phyloP scores from a whole-genome alignment of 2,329 filamentous ascomycete genomes.

The Venturiaceae sp. region DNA sequence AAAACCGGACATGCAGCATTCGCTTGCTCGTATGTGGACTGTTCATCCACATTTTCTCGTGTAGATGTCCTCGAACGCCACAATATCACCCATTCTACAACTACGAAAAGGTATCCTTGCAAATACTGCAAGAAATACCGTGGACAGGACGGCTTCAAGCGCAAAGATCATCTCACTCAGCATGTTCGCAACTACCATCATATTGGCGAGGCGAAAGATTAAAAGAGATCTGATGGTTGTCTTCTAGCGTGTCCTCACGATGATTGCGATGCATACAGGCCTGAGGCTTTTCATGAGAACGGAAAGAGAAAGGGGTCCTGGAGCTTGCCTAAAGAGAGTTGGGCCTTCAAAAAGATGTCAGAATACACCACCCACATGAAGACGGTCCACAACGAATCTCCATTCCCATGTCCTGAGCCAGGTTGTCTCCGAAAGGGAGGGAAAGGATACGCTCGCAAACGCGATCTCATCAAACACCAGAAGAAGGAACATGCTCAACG shows the following conservation, averaged over 20 bases:
- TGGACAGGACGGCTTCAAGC: slow-evolving; percentile 23
- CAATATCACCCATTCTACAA: slow-evolving; percentile 7
- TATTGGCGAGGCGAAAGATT: slow-evolving; percentile 16
- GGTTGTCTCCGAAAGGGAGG: slow-evolving; percentile 18
- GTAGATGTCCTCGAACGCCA: slow-evolving; percentile 11
- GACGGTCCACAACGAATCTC: slow-evolving; percentile 22
- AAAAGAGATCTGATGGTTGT: slow-evolving; percentile 3
- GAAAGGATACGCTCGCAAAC: slow-evolving; percentile 14
- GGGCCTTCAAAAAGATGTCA: slow-evolving; percentile 14
- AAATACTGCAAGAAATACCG: slow-evolving; percentile 21
- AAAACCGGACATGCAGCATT: slow-evolving; percentile 10
- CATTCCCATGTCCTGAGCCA: slow-evolving; percentile 20
- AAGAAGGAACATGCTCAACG: slow-evolving; percentile 11
- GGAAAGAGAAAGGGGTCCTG: accelerated
- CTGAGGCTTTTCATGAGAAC: slow-evolving; percentile 1
- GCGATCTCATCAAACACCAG: slow-evolving; percentile 13
- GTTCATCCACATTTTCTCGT: slow-evolving; percentile 10
- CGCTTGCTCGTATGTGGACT: slow-evolving; percentile 9
- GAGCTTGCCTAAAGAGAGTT: not conserved
- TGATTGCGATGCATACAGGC: slow-evolving; percentile 15
- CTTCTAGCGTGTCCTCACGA: slow-evolving; percentile 16
- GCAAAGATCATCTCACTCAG: slow-evolving; percentile 28
- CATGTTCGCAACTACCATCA: slow-evolving; percentile 29
- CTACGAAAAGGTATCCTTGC: slow-evolving; percentile 18
- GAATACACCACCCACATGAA: slow-evolving; percentile 28